Base-by-base conservation (phyloP, 1,139 yeast genomes). In the Fermentozyma sake region DNA sequence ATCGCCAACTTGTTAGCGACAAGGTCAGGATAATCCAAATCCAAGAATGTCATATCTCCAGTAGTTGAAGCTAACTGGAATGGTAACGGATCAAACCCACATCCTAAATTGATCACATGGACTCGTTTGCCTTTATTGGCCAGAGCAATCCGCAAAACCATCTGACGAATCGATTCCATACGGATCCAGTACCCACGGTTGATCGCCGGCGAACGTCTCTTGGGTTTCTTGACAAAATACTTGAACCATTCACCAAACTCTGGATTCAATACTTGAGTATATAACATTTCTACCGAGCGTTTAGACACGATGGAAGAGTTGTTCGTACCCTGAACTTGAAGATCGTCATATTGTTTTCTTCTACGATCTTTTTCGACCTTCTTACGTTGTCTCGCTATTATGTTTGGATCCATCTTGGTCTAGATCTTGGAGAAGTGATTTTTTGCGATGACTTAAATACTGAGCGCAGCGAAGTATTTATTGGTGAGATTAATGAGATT, bases 161-260 rank as follows among this genome's bases (percentile, higher is more conserved):
- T 59, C 28, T 57, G 58, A 37, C 76, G 67, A 31, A 84, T 78
- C 6, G 86, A 76, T 44, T 79, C 79, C 77, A 84, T 77, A 33
- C 95, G 61, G 14, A 82, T 65, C 89, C 93, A 84, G 50, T 84
- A 84, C 0, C 94, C 95, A 42, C 94, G 55, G 42, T 84, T 84
- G 23, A 84, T 82, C 8, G 84, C 80, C 0, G 95, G 94, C 0
- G 91, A 78, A 33, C 94, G 59, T 47, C 91, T 61, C 39, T 76
- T 74, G 5, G 76, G 76, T 33, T 73, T 77, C 14, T 74, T 72
- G 1, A 84, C 94, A 55, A 84, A 84, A 38, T 68, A 61, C 33
- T 76, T 67, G 48, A 83, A 81, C 54, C 51, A 32, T 28, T 47
- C 45, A 5, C 55, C 58, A 24, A 50, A 29, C 22, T 62, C 58